These are phyloP conservation scores for Salvia miltiorrhiza DNA, from an alignment of 257 asterid genomes.

Conservation along the genomic window DNA sequence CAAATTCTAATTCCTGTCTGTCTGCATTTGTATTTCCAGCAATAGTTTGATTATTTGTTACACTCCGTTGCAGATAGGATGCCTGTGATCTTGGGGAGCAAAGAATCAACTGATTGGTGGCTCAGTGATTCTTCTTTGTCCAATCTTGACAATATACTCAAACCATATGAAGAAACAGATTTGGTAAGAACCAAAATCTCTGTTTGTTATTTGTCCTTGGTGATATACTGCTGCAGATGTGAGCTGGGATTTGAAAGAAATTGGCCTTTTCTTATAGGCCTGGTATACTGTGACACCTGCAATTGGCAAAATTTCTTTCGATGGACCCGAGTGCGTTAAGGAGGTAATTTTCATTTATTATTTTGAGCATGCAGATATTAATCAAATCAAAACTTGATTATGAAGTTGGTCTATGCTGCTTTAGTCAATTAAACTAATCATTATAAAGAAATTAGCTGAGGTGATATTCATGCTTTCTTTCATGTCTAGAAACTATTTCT, in stretches of 20 bases:
- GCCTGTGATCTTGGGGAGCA: constrained; percentile 89
- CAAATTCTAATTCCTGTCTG: neutral
- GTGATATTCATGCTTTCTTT: too few relatives aligned
- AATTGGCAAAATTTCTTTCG: constrained; percentile 81
- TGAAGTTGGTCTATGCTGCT: neutral
- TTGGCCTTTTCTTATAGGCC: constrained; percentile 36
- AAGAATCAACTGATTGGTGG: constrained; percentile 71
- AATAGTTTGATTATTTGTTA: constrained; percentile 5
- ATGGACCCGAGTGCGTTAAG: constrained; percentile 81
- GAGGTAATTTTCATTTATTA: constrained; percentile 46
- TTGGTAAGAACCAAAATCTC: constrained; percentile 46
- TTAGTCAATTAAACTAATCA: neutral
- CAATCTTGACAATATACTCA: constrained; percentile 59
- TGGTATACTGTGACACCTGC: constrained; percentile 96
- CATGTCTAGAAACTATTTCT: neutral
- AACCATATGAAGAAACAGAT: constrained; percentile 76
- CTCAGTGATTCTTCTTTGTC: constrained; percentile 53
- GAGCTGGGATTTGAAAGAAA: constrained; percentile 4
- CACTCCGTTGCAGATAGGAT: constrained; percentile 61
- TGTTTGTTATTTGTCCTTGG: neutral
- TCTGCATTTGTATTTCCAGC: neutral
- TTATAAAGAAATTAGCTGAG: neutral
- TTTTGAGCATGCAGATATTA: neutral
- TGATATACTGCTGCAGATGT: neutral
- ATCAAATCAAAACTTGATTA: neutral